These are phyloP conservation scores for Candida lessepsii DNA, from an alignment of 805 yeast genomes.

Conservation along the genomic window DNA sequence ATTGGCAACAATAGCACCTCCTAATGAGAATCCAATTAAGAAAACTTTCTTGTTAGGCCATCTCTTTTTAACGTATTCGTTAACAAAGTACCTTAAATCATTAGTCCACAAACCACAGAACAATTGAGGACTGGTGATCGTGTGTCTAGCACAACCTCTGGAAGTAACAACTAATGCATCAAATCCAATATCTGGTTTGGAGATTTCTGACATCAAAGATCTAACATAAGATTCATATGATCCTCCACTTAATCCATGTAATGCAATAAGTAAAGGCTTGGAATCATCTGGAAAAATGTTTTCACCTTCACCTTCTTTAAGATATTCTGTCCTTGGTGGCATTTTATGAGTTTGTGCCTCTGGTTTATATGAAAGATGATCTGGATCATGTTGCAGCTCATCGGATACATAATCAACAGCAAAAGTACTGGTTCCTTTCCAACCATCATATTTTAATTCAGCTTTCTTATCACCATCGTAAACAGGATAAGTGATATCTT, in stretches of 20 bases:
- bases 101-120: constrained; percentile 69
- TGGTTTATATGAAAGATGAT: constrained; percentile 34
- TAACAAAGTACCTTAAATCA: constrained; percentile 61
- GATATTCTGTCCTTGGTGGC: constrained; percentile 68
- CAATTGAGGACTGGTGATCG: constrained; percentile 63
- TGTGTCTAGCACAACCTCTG: constrained; percentile 77
- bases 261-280: constrained; percentile 58
- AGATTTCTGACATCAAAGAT: constrained; percentile 47
- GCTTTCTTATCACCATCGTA: constrained; percentile 6
- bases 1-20: constrained; percentile 64
- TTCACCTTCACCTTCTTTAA: constrained; percentile 48
- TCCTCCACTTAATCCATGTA: constrained; percentile 80
- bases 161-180: constrained; percentile 64
- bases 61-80: constrained; percentile 44
- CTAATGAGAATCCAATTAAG: constrained; percentile 69
- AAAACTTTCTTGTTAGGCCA: constrained; percentile 66
- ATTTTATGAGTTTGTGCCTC: constrained; percentile 51
- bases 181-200: constrained; percentile 39
- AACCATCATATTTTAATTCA: constrained; percentile 35
- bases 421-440: constrained; percentile 45
- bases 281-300: constrained; percentile 37
- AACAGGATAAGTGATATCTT: constrained; percentile 20
- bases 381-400: constrained; percentile 15
- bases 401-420: constrained; percentile 47
- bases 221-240: constrained; percentile 73